phyloP scores from a whole-genome alignment of 345 rosid genomes.

The Rhodamnia argentea region DNA sequence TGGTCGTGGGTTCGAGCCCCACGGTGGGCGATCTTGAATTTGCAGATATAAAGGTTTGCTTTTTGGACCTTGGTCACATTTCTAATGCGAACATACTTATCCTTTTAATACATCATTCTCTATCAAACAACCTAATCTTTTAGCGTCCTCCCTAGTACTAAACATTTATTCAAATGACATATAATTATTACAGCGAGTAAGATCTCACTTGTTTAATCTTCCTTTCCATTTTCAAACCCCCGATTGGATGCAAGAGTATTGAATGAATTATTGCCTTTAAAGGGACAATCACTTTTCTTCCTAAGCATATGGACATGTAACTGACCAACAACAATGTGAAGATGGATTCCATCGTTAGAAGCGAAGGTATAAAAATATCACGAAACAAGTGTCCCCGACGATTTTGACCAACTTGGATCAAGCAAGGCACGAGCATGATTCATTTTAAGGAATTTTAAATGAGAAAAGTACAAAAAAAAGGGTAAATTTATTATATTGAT shows the following conservation, averaged over 20 bases:
- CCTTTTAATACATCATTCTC: background rate
- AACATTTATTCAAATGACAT: background rate
- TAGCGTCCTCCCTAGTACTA: background rate
- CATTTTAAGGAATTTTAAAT: background rate
- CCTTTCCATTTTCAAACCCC: background rate
- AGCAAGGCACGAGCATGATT: background rate
- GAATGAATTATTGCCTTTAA: background rate
- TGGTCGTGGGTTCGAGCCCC: slow-evolving; percentile 26
- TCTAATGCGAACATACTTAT: background rate
- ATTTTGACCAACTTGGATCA: background rate
- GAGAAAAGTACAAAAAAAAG: too few relatives aligned
- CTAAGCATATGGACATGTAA: background rate
- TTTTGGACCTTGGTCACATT: background rate
- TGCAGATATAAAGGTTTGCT: background rate
- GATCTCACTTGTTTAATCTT: background rate
- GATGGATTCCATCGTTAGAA: background rate
- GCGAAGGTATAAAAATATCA: background rate
- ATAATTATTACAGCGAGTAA: background rate
- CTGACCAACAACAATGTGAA: background rate
- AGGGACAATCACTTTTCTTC: background rate
- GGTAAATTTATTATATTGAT: too few relatives aligned
- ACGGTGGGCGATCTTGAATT: background rate
- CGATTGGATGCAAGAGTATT: background rate
- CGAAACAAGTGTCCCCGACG: background rate
- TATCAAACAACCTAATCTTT: background rate